Evolutionary conservation across 345 rosid genomes (phyloP), one percentile per base, ranked within the genome.

Genomic region (Noccaea caerulescens): DNA sequence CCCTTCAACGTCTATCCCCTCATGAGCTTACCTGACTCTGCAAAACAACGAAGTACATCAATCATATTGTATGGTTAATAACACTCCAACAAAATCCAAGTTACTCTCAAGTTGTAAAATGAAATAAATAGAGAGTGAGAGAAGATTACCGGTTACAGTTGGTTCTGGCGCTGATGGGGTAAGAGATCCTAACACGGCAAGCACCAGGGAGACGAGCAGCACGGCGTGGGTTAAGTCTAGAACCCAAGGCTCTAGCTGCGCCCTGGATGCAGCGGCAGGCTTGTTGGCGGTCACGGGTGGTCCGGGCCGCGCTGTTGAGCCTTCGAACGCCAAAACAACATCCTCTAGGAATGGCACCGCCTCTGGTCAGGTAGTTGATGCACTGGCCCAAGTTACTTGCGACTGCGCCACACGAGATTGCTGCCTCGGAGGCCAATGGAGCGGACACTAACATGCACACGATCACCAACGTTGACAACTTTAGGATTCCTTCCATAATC

Each of bases 221-320:
- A 75, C 79, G 74, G 2, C 46, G 49, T 5, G 77, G 36, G 11
- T 80, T 85, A 12, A 41, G 32, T 37, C 66, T 44, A 0, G 27
- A 20, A 42, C 81, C 80, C 44, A 81, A 39, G 43, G 47, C 1
- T 1, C n/a, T 6, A 8, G 83, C 66, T 9, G 84, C 77, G 3
- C 38, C 8, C 33, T 84, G 71, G 72, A 87, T 53, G 80, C 95
- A 88, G 4, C 37, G 66, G 76, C 95, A 91, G 9, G 80, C 82
- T 11, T 64, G 16, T 60, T 72, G 86, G 52, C 92, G 94, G 67
- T 82, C 88, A 4, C 63, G 36, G 5, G 92, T 84, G 59, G 83
- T 63, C 18, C 13, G 54, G 37, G 94, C 88, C 7, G 78, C 71
- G 20, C 0, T 0, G 57, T 71, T 69, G 25, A 91, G 85, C 56